Evolutionary conservation across 1,284 basidiomycete species (phyloP).

Genomic region (Leucoagaricus sp.): DNA sequence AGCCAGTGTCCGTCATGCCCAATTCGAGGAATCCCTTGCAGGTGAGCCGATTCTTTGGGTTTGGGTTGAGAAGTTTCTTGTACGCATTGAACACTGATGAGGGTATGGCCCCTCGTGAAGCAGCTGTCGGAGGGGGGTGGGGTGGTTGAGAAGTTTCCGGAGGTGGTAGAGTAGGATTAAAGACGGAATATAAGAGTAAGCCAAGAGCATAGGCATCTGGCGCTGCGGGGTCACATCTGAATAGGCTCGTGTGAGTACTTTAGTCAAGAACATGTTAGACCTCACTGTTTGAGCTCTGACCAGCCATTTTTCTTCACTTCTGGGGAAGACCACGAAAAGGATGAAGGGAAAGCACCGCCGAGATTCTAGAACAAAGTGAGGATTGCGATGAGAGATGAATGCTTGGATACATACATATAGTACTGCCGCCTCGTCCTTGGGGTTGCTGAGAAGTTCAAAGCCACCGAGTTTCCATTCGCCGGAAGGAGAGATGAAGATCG

Average conservation of each 20-base stretch:
- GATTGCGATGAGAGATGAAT: conserved; percentile 6
- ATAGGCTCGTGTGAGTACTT: conserved; percentile 9
- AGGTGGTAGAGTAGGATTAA: conserved; percentile 78
- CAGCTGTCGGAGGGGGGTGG: conserved; percentile 70
- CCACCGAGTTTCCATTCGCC: conserved; percentile 98
- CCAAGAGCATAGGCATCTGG: conserved; percentile 88
- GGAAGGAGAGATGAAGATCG: conserved; percentile 87
- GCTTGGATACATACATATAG: conserved; percentile 66
- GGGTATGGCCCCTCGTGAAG: conserved; percentile 82
- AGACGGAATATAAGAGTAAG: conserved; percentile 80
- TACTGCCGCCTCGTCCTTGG: conserved; percentile 74
- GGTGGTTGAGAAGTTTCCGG: conserved; percentile 72
- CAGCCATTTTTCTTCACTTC: conserved; percentile 94
- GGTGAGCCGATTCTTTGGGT: conserved; percentile 76
- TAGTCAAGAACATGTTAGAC: conserved; percentile 1
- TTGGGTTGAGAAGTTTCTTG: conserved; percentile 89
- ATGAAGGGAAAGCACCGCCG: conserved; percentile 67
- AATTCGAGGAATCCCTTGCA: conserved; percentile 79
- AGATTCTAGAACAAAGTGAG: conserved; percentile 54
- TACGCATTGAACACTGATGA: conserved; percentile 75
- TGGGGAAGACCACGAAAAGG: conserved; percentile 66
- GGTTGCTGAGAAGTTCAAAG: conserved; percentile 87
- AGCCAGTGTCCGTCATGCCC: conserved; percentile 81
- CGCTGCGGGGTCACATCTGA: conserved; percentile 69
- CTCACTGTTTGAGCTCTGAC: conserved; percentile 81